Base-by-base conservation (phyloP, 2,329 filamentous ascomycete genomes). In the Curvularia lunata region DNA sequence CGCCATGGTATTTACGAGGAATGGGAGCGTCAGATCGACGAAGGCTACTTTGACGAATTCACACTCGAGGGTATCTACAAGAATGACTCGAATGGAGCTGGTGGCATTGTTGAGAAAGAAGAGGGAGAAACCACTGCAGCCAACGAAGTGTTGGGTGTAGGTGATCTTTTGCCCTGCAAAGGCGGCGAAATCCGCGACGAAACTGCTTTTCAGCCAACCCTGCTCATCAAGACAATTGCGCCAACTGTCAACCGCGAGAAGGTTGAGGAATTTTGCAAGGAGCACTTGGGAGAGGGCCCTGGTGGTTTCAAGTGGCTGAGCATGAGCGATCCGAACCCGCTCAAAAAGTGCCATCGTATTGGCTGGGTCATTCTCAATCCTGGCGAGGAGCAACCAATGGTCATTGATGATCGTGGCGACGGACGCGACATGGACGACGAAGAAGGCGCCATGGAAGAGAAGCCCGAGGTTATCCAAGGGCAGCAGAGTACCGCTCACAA, bases 281-380 rank as follows among this genome's bases (percentile, higher is more conserved):
- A 97, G 76, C 90, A 97, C 74, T 85, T 98, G 4, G 93, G 94
- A 13, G 93, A 97, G 70, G 89, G 88, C 46, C 89, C 95, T 63
- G 93, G 93, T 51, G 94, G 94, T 2, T 97, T 95, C 81, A 96
- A 94, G 74, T 98, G 94, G 88, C 83, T 99, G 5, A 98, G 94
- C 32, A 84, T 99, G 48, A 97, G 93, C 66, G 95, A 99, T 70
- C 95, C 95, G 0, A 99, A 99, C 72, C 95, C 95, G 1, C 90
- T 92, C 70, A 99, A 99, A 80, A 90, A 96, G 63, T 99, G 93
- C 72, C 95, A 99, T 74, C 89, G 95, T 21, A 98, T 99, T 77
- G 95, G 95, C 21, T 99, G 96, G 94, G 96, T 99, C 59, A 95
- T 98, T 85, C 84, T 99, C 9, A 90, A 98, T 70, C 90, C 92